Evolutionary conservation across 2,329 filamentous ascomycete genomes (phyloP).

Genomic region (Corinectria fuckeliana): DNA sequence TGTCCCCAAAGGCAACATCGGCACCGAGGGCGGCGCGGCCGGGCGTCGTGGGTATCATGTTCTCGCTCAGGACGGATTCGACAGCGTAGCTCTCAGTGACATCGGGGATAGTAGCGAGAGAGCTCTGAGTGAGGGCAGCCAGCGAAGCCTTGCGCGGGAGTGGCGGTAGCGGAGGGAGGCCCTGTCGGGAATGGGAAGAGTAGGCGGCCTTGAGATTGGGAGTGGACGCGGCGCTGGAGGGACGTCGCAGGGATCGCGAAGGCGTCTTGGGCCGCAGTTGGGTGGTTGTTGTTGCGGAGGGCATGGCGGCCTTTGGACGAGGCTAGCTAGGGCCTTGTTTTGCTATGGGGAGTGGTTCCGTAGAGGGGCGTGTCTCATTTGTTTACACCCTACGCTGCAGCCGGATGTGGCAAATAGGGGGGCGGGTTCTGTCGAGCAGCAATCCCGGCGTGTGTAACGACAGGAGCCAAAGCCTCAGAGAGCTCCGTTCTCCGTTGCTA

Average conservation of each 20-base stretch:
- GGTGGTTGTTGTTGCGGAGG: conserved; percentile 32
- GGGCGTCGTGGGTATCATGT: conserved; percentile 62
- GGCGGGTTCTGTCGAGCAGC: conserved; percentile 28
- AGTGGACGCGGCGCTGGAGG: conserved; percentile 59
- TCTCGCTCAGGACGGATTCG: conserved; percentile 55
- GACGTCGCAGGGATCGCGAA: conserved; percentile 52
- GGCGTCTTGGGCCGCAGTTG: conserved; percentile 32
- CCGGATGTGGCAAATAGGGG: conserved; percentile 38
- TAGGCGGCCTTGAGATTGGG: conserved; percentile 64
- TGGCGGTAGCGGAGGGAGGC: conserved; percentile 50
- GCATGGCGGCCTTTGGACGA: conserved; percentile 33
- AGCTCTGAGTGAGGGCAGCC: conserved; percentile 69
- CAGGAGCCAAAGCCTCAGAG: too few relatives aligned
- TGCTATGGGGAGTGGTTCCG: conserved; percentile 25
- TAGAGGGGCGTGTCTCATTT: conserved; percentile 40
- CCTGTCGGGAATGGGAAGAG: conserved; percentile 55
- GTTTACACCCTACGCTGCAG: conserved; percentile 38
- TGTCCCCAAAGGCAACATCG: conserved; percentile 75
- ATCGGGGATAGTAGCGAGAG: conserved; percentile 71
- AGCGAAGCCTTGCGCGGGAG: conserved; percentile 75
- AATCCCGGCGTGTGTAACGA: conserved; percentile 14
- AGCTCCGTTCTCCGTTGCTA: background rate
- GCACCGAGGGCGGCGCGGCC: conserved; percentile 56
- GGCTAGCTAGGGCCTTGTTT: conserved; percentile 36
- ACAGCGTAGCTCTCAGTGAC: conserved; percentile 68